A percentile compares a stretch with the other conserved stretches of the same genome.
These are phyloP conservation scores for Beauveria pseudobassiana DNA, from an alignment of 2,329 filamentous ascomycete genomes.

Conservation along the genomic window DNA sequence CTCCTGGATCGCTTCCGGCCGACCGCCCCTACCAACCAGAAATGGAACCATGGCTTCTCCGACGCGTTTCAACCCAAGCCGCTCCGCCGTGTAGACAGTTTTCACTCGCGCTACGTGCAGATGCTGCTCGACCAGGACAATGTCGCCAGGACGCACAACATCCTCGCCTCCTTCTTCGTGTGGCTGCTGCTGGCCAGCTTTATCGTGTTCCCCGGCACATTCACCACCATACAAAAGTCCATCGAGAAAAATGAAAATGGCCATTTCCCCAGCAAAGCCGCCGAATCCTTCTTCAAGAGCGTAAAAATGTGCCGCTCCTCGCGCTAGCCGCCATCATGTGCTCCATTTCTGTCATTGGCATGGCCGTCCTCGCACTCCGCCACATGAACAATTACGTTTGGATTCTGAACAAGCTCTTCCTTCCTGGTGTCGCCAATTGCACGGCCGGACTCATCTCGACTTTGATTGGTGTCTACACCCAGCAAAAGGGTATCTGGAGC, in stretches of 20 bases:
- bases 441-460: constrained; percentile 43
- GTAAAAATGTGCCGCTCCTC: constrained; percentile 32
- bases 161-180: constrained; percentile 30
- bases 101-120: constrained; percentile 32
- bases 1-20: background rate
- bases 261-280: constrained; percentile 14
- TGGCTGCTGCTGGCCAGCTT: constrained; percentile 47
- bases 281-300: constrained; percentile 18
- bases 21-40: background rate
- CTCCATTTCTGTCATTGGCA: constrained; percentile 25
- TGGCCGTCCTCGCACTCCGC: constrained; percentile 34
- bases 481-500: constrained; percentile 36
- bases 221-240: constrained; percentile 31
- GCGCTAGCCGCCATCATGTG: constrained; percentile 37
- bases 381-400: constrained; percentile 45
- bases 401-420: constrained; percentile 44
- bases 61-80: constrained; percentile 10
- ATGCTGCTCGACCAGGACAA: constrained; percentile 41
- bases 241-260: constrained; percentile 17
- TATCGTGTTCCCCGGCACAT: constrained; percentile 44
- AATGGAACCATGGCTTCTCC: constrained; percentile 4
- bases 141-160: constrained; percentile 39
- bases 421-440: constrained; percentile 38
- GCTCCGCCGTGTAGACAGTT: constrained; percentile 17
- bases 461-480: constrained; percentile 41